These are phyloP conservation scores for Triticum dicoccoides DNA, from an alignment of 176 grass and related monocot species.

Conservation along the genomic window DNA sequence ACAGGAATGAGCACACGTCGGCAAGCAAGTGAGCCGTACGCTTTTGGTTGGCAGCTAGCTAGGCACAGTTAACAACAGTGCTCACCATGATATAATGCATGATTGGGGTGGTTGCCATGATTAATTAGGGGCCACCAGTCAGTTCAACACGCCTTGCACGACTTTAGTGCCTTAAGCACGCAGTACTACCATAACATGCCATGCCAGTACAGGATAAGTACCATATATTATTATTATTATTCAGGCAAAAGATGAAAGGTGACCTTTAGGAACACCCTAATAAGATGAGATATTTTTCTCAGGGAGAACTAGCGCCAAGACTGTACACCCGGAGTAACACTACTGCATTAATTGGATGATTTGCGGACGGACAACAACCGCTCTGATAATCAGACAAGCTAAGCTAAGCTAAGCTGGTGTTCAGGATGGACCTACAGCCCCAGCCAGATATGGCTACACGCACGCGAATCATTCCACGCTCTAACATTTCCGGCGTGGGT, in stretches of 20 bases:
- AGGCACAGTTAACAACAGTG: neutral
- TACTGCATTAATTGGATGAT: neutral
- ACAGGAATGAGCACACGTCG: neutral
- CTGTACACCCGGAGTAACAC: neutral
- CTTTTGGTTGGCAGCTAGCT: conserved; percentile 6
- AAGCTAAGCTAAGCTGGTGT: neutral
- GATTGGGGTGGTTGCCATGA: conserved; percentile 12
- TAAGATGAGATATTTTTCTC: neutral
- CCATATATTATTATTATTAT: too few species aligned
- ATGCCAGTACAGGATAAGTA: neutral
- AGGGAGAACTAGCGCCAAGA: neutral
- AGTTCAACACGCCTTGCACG: neutral
- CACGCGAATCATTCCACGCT: neutral
- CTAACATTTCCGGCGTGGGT: neutral
- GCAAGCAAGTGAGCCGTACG: neutral
- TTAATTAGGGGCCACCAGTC: neutral
- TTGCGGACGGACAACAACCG: neutral
- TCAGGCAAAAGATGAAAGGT: neutral
- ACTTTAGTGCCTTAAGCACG: neutral
- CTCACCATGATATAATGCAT: neutral
- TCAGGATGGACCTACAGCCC: neutral
- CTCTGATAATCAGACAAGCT: neutral
- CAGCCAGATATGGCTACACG: neutral
- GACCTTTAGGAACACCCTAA: neutral
- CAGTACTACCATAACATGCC: neutral